A percentile compares a stretch with the other conserved stretches of the same genome.
phyloP scores from a whole-genome alignment of 1,284 basidiomycete species.

The Ganoderma lingzhi region DNA sequence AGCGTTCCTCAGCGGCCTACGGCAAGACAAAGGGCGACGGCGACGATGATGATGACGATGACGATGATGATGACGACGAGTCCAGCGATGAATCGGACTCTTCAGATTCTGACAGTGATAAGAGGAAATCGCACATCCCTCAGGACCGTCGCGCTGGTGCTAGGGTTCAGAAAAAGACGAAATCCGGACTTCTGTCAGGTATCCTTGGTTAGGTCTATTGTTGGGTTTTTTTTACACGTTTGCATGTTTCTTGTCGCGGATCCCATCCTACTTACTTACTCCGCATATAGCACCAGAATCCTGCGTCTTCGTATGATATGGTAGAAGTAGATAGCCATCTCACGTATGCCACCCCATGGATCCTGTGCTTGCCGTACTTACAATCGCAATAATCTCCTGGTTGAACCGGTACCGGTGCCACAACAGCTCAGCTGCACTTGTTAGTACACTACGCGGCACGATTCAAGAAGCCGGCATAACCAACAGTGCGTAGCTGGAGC shows the following conservation, averaged over 20 bases:
- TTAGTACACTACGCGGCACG: background rate
- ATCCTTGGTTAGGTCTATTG: background rate
- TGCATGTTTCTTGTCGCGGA: background rate
- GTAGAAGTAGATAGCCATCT: background rate
- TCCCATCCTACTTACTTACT: background rate
- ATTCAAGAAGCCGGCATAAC: no score
- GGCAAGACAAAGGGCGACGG: constrained; percentile 39
- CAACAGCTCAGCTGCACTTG: background rate
- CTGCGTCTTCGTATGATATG: background rate
- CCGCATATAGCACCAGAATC: constrained; percentile 1
- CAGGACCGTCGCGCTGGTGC: constrained; percentile 60
- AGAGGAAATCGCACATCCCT: constrained; percentile 62
- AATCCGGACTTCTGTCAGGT: constrained; percentile 23
- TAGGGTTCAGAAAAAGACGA: constrained; percentile 40
- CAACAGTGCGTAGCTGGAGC: no score
- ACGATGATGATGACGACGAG: constrained; percentile 39
- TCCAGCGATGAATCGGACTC: constrained; percentile 45
- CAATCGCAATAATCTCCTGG: background rate
- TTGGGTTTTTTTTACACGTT: background rate
- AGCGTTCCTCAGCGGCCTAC: constrained; percentile 37
- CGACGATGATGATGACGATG: constrained; percentile 42
- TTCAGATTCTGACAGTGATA: constrained; percentile 48
- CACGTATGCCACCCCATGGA: background rate
- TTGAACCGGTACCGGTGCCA: background rate
- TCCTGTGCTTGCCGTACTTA: background rate